Base-by-base conservation (phyloP, 768 basidiomycete genomes). In the Naganishia randhawae region DNA sequence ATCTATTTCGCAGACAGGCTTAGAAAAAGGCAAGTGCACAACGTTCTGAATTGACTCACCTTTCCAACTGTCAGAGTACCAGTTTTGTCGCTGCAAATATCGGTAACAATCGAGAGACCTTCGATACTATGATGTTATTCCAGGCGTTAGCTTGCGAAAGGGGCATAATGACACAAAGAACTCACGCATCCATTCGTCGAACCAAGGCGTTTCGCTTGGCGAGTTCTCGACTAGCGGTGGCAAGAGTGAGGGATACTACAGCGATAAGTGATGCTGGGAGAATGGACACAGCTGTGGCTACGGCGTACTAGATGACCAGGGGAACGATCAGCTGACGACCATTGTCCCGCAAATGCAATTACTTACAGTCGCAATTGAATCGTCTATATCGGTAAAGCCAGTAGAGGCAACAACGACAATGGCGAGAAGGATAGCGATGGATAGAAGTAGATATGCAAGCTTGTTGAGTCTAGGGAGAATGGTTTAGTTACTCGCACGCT, bases 71-170 rank as follows among this genome's bases (percentile, higher is more conserved):
- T 83, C 45, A 83, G 73, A 17, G 87, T 88, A 29, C 87, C 87
- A 0, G 87, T 88, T 76, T 87, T 87, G 76, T 88, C 87, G 27
- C 85, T 86, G 74, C 86, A 87, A 63, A 83, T 74, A 55, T 83
- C 73, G 64, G 79, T 81, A 31, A 88, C 85, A 10, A 83, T 85
- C 13, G 86, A 85, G 45, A 88, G 74, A 57, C 84, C 85, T 73
- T 88, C 86, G 69, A 88, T 68, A 39, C 66, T 67, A 35, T 50
- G 29, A 35, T 7, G 14, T n/a, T 17, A 14, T n/a, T n/a, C n/a
- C n/a, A n/a, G n/a, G n/a, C n/a, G n/a, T n/a, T n/a, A n/a, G n/a
- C n/a, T n/a, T n/a, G n/a, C n/a, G n/a, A n/a, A n/a, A n/a, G n/a
- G n/a, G n/a, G n/a, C 50, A 1, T 33, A 10, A 35, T 14, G 6